Evolutionary conservation across 805 yeast species (phyloP).

Genomic region (Starmerella apis): DNA sequence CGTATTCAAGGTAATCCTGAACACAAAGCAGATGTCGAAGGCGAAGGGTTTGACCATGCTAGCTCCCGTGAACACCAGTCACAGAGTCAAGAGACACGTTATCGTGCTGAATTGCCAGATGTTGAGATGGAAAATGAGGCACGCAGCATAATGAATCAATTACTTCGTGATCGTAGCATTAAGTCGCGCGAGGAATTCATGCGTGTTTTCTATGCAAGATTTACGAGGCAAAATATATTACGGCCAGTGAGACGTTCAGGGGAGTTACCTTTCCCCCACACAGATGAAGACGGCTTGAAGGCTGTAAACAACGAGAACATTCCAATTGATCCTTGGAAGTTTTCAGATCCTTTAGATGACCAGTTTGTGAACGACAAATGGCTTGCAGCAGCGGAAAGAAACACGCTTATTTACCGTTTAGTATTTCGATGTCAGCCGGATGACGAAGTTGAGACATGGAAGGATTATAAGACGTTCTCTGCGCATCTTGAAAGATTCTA

Average conservation of each 20-base stretch:
- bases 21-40: constrained; percentile 66
- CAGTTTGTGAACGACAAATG: constrained; percentile 77
- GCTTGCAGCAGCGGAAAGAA: constrained; percentile 67
- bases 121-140: constrained; percentile 30
- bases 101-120: constrained; percentile 15
- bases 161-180: constrained; percentile 18
- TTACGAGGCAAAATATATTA: constrained; percentile 18
- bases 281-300: constrained; percentile 23
- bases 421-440: constrained; percentile 95
- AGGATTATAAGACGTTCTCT: constrained; percentile 65
- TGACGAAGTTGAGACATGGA: constrained; percentile 81
- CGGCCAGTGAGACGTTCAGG: constrained; percentile 19
- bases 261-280: constrained; percentile 21
- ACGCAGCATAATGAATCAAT: constrained; percentile 17
- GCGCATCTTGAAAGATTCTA: constrained; percentile 32
- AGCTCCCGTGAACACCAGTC: constrained; percentile 35
- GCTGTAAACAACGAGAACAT: constrained; percentile 33
- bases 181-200: constrained; percentile 27
- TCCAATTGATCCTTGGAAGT: constrained; percentile 73
- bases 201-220: constrained; percentile 25
- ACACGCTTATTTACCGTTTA: constrained; percentile 68
- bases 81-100: constrained; percentile 15
- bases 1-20: constrained; percentile 57
- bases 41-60: constrained; percentile 61
- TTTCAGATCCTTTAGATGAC: constrained; percentile 77